phyloP scores from a whole-genome alignment of 345 rosid genomes.

The Salix udensis region DNA sequence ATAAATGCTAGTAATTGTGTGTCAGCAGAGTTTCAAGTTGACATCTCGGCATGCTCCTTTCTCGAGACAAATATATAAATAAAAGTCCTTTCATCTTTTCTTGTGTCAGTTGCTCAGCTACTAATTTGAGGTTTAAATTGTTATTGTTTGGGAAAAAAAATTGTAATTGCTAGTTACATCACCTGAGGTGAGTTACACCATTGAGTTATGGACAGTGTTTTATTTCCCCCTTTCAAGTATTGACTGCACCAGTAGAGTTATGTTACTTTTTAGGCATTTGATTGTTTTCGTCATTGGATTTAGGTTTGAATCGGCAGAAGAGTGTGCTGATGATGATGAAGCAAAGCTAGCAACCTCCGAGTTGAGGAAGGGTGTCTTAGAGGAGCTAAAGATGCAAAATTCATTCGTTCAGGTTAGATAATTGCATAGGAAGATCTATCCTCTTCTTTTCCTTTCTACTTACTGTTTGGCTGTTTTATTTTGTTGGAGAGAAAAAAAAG shows the following conservation, averaged over 20 bases:
- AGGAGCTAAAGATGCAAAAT: constrained; percentile 76
- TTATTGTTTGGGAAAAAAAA: constrained; percentile 16
- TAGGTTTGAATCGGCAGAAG: constrained; percentile 86
- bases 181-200: constrained; percentile 7
- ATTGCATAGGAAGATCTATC: background rate
- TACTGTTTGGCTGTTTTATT: background rate
- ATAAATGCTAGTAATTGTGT: too few species aligned
- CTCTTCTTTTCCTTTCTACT: constrained; percentile 4
- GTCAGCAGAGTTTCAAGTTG: too few species aligned
- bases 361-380: constrained; percentile 64
- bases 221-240: background rate
- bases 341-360: constrained; percentile 61
- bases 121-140: constrained; percentile 13
- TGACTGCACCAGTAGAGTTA: constrained; percentile 5
- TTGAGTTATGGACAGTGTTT: background rate
- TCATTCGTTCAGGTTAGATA: constrained; percentile 61
- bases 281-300: background rate
- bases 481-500: background rate
- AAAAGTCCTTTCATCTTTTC: constrained; percentile 1
- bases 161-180: background rate
- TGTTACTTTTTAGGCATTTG: background rate
- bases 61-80: background rate
- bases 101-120: constrained; percentile 21
- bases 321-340: constrained; percentile 95
- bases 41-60: too few species aligned